Conservation (phyloP, 2,329 filamentous ascomycete species). For the Hypoxylon sp. region DNA sequence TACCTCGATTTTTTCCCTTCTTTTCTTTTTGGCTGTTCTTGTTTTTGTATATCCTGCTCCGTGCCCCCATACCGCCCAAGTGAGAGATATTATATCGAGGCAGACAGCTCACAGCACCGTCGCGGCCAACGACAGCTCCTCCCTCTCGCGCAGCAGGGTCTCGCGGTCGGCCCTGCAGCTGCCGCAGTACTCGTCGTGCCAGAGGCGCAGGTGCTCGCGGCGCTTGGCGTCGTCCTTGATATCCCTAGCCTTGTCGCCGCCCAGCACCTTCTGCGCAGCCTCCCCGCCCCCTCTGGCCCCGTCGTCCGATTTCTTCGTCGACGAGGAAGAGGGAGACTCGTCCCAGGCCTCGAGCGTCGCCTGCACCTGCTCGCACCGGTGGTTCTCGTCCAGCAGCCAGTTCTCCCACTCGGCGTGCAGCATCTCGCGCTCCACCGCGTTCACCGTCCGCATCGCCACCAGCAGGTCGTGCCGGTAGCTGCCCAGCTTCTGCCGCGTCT, state of each 20-base stretch:
- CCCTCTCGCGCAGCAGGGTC: slow-evolving; percentile 39
- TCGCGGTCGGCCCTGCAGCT: slow-evolving; percentile 60
- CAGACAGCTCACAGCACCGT: not conserved
- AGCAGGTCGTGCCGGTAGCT: slow-evolving; percentile 88
- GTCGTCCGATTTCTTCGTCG: too few species aligned
- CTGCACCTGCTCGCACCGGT: slow-evolving; percentile 72
- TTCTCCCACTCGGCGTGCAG: slow-evolving; percentile 90
- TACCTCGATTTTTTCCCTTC: not conserved
- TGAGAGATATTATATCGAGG: not conserved
- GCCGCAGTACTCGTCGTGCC: slow-evolving; percentile 63
- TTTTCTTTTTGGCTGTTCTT: not conserved
- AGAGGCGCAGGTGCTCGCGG: slow-evolving; percentile 51
- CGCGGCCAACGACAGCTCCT: slow-evolving; percentile 22
- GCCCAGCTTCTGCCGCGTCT: slow-evolving; percentile 83
- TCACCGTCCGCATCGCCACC: slow-evolving; percentile 89
- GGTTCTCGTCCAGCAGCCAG: slow-evolving; percentile 83
- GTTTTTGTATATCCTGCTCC: not conserved
- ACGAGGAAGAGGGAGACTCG: slow-evolving; percentile 15
- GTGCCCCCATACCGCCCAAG: not conserved
- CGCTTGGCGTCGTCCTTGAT: slow-evolving; percentile 32
- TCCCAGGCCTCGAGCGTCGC: slow-evolving; percentile 51
- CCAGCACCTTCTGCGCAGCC: slow-evolving; percentile 45
- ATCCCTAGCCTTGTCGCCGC: slow-evolving; percentile 30
- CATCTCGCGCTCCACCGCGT: slow-evolving; percentile 86
- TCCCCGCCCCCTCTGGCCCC: slow-evolving; percentile 24